phyloP scores from a whole-genome alignment of 2,329 filamentous ascomycete genomes.

The Sordariomycetes sp. region DNA sequence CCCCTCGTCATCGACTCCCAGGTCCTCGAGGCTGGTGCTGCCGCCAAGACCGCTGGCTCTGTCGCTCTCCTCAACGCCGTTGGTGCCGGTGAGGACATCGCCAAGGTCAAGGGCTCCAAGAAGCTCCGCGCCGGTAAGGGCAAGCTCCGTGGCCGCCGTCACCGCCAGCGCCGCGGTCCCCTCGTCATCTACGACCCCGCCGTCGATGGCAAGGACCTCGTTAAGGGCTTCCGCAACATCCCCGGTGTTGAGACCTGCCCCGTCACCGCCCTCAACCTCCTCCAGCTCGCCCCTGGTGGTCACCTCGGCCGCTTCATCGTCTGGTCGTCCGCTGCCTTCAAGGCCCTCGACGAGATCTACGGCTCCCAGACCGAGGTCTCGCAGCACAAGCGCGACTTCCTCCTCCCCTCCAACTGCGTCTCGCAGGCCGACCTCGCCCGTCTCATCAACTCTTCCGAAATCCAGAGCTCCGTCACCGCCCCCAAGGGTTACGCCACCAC shows the following conservation, averaged over 20 bases:
- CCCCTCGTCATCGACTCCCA: conserved; percentile 92
- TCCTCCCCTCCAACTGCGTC: conserved; percentile 86
- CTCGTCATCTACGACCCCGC: conserved; percentile 97
- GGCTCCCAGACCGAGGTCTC: conserved; percentile 84
- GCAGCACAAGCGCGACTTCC: conserved; percentile 97
- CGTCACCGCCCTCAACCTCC: conserved; percentile 91
- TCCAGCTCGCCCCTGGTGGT: conserved; percentile 97
- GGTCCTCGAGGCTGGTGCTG: conserved; percentile 69
- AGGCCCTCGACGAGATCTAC: conserved; percentile 95
- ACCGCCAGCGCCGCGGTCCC: conserved; percentile 95
- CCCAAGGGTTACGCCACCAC: conserved; percentile 84
- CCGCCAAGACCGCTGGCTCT: conserved; percentile 84
- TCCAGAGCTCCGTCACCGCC: conserved; percentile 89
- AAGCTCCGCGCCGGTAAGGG: conserved; percentile 98
- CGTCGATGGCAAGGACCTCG: conserved; percentile 88
- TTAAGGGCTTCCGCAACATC: conserved; percentile 96
- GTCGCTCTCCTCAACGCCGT: conserved; percentile 81
- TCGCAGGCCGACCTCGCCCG: conserved; percentile 91
- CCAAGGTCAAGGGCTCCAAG: conserved; percentile 93
- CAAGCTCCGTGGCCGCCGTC: conserved; percentile 92
- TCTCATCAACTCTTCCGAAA: conserved; percentile 98
- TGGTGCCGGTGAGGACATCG: conserved; percentile 81
- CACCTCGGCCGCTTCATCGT: conserved; percentile 98
- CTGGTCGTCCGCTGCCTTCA: conserved; percentile 97
- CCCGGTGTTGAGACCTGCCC: conserved; percentile 94